phyloP scores from a whole-genome alignment of 2,329 filamentous ascomycete genomes.

The Trichoderma koningiopsis region DNA sequence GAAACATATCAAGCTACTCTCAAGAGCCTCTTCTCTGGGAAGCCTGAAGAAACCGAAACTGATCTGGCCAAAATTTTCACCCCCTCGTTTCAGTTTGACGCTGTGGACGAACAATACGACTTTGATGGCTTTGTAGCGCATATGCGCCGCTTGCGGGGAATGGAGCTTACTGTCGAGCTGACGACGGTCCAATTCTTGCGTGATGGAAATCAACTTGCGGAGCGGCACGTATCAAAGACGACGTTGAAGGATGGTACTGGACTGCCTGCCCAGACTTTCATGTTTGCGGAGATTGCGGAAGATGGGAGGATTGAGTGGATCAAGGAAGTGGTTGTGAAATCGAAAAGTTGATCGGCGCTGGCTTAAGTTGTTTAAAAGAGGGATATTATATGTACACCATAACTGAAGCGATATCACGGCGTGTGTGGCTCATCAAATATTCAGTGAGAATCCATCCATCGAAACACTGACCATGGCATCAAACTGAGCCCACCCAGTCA shows the following conservation, averaged over 20 bases:
- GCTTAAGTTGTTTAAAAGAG: background rate
- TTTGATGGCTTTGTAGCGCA: slow-evolving; percentile 25
- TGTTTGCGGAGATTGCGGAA: slow-evolving; percentile 24
- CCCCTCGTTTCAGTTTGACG: slow-evolving; percentile 11
- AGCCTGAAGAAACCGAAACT: slow-evolving; percentile 20
- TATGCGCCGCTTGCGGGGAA: slow-evolving; percentile 24
- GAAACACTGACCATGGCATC: slow-evolving; percentile 21
- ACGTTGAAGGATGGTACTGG: slow-evolving; percentile 18
- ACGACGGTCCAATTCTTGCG: slow-evolving; percentile 25
- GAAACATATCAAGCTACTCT: slow-evolving; percentile 25
- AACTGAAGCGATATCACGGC: background rate
- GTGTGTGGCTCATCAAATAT: background rate
- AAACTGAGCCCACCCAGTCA: slow-evolving; percentile 21
- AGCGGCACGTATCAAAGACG: slow-evolving; percentile 19
- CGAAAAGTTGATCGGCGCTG: background rate
- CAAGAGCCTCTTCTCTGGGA: slow-evolving; percentile 24
- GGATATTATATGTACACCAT: background rate
- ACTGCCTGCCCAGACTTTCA: slow-evolving; percentile 21
- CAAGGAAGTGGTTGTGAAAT: slow-evolving; percentile 13
- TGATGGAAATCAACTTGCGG: slow-evolving; percentile 24
- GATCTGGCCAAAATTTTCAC: slow-evolving; percentile 23
- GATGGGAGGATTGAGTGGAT: slow-evolving; percentile 25
- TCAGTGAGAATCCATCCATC: slow-evolving; percentile 16
- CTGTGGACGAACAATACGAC: slow-evolving; percentile 10
- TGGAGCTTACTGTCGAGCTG: slow-evolving; percentile 19